A percentile compares a stretch with the other conserved stretches of the same genome.
Conservation (phyloP, 371 early-diverging fungal species). For the Lichtheimia ornata region DNA sequence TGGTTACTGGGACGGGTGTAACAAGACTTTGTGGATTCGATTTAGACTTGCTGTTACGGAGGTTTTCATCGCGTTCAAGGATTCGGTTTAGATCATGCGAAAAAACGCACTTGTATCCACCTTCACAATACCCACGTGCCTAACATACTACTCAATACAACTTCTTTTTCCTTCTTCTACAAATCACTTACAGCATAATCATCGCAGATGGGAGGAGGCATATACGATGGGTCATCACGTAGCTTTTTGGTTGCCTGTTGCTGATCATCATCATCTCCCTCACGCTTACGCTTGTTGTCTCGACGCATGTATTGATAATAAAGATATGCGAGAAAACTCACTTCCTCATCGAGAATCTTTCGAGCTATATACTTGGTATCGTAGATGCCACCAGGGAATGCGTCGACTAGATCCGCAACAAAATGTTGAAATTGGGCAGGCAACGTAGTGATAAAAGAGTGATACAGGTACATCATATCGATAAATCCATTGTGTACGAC, state of each 20-base stretch:
- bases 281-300: neutral
- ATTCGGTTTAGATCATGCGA: conserved; percentile 84
- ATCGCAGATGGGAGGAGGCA: conserved; percentile 48
- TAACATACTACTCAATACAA: conserved; percentile 12
- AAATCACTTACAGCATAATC: conserved; percentile 66
- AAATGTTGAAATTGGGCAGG: conserved; percentile 73
- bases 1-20: neutral
- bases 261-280: neutral
- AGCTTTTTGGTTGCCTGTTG: conserved; percentile 7
- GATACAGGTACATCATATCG: conserved; percentile 88
- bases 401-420: conserved; percentile 67
- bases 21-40: neutral
- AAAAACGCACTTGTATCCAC: conserved; percentile 58
- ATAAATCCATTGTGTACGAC: conserved; percentile 91
- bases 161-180: neutral
- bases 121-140: conserved; percentile 74
- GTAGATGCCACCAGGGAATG: conserved; percentile 83
- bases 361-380: conserved; percentile 91
- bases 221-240: conserved; percentile 14
- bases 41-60: conserved; percentile 4
- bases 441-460: conserved; percentile 75
- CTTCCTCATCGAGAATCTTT: conserved; percentile 57
- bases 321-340: conserved; percentile 78
- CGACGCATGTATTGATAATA: conserved; percentile 64
- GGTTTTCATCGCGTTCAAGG: conserved; percentile 63